A percentile compares a stretch with the other conserved stretches of the same genome.
These are phyloP conservation scores for Saccharomyces eubayanus DNA, from an alignment of 805 yeast species.

Conservation along the genomic window DNA sequence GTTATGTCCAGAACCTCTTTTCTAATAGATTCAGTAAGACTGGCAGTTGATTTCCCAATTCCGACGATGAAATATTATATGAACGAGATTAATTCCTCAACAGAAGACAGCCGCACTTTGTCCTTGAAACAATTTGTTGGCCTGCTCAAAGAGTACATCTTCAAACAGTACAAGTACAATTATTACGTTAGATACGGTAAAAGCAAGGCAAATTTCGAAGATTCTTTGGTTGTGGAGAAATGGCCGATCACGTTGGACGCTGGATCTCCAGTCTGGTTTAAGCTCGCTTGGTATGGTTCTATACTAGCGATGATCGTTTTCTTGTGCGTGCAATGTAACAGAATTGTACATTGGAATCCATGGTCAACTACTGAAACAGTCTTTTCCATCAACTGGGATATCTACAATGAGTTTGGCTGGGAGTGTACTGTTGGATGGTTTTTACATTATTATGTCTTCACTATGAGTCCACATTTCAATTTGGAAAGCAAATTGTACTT, in stretches of 20 bases:
- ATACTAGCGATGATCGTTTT: not conserved
- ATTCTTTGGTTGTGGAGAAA: constrained; percentile 3
- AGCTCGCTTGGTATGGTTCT: not conserved
- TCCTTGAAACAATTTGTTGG: not conserved
- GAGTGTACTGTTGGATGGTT: constrained; percentile 26
- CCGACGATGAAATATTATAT: not conserved
- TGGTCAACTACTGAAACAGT: constrained; percentile 4
- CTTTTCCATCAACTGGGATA: not conserved
- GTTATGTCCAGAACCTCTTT: not conserved
- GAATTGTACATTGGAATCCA: constrained; percentile 13
- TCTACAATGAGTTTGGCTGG: constrained; percentile 11
- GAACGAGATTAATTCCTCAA: not conserved
- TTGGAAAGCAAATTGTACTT: constrained; percentile 15
- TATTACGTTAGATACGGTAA: constrained; percentile 13
- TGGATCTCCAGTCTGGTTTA: not conserved
- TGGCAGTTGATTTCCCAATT: not conserved
- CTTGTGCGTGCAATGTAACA: not conserved
- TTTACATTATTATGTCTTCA: constrained; percentile 20
- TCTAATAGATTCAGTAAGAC: not conserved
- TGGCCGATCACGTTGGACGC: constrained; percentile 16
- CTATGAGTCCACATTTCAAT: constrained; percentile 13
- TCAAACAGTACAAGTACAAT: constrained; percentile 16
- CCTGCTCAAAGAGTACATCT: constrained; percentile 1
- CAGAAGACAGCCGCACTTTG: not conserved
- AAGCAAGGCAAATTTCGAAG: constrained; percentile 1